phyloP scores from a whole-genome alignment of 495 filamentous ascomycete species.

The Daldinia bambusicola region DNA sequence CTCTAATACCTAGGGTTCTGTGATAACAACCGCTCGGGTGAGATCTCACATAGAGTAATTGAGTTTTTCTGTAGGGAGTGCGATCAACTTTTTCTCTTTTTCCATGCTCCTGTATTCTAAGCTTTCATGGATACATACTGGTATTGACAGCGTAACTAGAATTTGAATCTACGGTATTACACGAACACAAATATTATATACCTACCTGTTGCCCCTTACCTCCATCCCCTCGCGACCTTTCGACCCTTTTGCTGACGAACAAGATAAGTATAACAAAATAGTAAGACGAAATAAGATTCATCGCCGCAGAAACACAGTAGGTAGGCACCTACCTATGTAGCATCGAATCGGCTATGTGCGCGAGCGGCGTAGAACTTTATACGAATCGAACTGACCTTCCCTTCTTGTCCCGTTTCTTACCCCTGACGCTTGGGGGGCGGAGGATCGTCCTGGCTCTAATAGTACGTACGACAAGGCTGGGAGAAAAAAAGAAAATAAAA shows the following conservation, averaged over 20 bases:
- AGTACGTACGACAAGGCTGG: background rate
- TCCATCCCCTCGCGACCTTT: background rate
- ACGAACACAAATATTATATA: too few relatives aligned
- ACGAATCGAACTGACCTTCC: background rate
- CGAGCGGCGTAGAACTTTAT: constrained; percentile 1
- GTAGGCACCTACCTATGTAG: background rate
- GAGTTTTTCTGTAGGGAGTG: too few relatives aligned
- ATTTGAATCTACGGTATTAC: too few relatives aligned
- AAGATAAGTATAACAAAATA: background rate
- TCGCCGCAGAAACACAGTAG: too few relatives aligned
- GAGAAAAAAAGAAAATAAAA: background rate
- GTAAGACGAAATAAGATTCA: background rate
- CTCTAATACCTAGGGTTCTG: too few relatives aligned
- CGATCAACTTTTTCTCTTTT: too few relatives aligned
- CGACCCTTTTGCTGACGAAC: background rate
- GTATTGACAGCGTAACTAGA: too few relatives aligned
- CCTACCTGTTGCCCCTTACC: too few relatives aligned
- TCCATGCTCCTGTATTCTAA: too few relatives aligned
- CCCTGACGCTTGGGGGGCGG: background rate
- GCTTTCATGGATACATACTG: too few relatives aligned
- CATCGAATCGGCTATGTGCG: background rate
- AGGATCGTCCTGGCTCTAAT: background rate
- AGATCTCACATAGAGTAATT: too few relatives aligned
- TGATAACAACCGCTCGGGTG: too few relatives aligned
- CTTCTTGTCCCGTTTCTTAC: background rate